phyloP scores from a whole-genome alignment of 2,329 filamentous ascomycete species.

The Cercospora sp. region DNA sequence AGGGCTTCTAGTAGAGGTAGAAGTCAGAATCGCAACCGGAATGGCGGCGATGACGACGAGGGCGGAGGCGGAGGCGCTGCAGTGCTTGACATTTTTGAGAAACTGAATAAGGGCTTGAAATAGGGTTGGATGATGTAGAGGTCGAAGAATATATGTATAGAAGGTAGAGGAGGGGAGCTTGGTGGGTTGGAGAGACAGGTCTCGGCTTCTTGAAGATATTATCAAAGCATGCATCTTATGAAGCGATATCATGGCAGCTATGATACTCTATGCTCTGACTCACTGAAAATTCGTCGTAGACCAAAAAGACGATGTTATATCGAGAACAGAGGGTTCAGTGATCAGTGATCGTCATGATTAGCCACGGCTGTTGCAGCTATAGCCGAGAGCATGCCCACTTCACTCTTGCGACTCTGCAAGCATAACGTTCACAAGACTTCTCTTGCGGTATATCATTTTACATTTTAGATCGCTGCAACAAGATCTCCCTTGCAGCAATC shows the following conservation, averaged over 20 bases:
- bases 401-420: background rate
- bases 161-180: background rate
- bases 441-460: no score
- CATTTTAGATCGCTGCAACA: no score
- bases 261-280: no score
- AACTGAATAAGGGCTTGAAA: slow-evolving; percentile 37
- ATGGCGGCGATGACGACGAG: slow-evolving; percentile 30
- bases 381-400: background rate
- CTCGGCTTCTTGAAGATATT: background rate
- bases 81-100: slow-evolving; percentile 38
- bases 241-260: background rate
- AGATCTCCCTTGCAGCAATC: no score
- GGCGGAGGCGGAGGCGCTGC: slow-evolving; percentile 34
- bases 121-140: background rate
- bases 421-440: background rate
- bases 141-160: background rate
- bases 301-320: no score
- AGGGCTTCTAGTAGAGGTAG: slow-evolving; percentile 26
- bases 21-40: slow-evolving; percentile 25
- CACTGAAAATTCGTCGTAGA: no score
- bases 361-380: background rate
- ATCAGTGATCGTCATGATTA: background rate
- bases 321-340: background rate
- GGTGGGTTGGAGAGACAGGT: background rate
- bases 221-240: background rate